Base-by-base conservation (phyloP, 202 grass and related monocot genomes). In the Bolboschoenoplectus hybrid region DNA sequence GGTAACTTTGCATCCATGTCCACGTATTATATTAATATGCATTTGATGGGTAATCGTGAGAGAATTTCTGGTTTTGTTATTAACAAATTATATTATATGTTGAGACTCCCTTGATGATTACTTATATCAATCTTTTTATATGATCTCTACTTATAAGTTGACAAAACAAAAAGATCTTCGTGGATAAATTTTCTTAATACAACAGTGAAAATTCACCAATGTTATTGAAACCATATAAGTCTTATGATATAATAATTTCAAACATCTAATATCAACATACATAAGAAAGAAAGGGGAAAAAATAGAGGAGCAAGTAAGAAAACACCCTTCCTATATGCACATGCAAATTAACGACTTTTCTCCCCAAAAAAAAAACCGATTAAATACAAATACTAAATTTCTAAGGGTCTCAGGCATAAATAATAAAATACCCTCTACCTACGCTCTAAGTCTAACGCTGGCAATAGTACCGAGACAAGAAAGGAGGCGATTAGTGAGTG, bases 1-100 rank as follows among this genome's bases (percentile, higher is more conserved):
- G 80, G 41, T 12, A 20, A 67, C 46, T 82, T 82, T 81, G 34
- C 78, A 51, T 82, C 14, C n/a, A 50, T 63, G 26, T 82, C 60
- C 61, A 65, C 50, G 17, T 40, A 20, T 80, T 26, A 26, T 26
- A 26, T 26, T 26, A 60, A 43, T 78, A 13, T 12, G 50, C 2
- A 78, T 78, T 38, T 3, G 1, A 57, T 78, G 6, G 51, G 3
- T 40, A 57, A 56, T 39, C 2, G 12, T 39, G 74, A 12, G 12
- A 32, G 10, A 38, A 36, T 66, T 76, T 35, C 4, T 55, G 5
- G 7, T 40, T 61, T 26, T 61, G 14, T 61, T 6, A 61, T 13
- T 58, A 19, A 6, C 57, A 61, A 6, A 26, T 26, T 26, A 26
- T 26, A 26, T 26, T 26, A 26, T 26, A 26, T 26, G 26, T 26